A percentile compares a stretch with the other conserved stretches of the same genome.
Evolutionary conservation across 495 filamentous ascomycete species (phyloP).

Genomic region (Recurvomyces mirabilis): DNA sequence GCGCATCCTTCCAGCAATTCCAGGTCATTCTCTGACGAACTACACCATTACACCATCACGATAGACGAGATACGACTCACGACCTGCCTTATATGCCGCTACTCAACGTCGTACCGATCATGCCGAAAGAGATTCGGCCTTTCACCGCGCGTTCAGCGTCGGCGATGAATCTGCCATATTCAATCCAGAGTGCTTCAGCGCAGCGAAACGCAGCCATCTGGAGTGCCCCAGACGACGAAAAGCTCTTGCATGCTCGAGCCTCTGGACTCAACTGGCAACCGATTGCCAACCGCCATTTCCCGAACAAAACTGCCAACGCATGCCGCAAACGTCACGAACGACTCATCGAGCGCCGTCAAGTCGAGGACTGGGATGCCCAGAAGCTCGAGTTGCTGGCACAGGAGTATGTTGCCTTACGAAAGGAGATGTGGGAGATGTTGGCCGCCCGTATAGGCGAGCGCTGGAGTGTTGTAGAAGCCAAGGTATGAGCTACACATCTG

Average conservation of each 20-base stretch:
- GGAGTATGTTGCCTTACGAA: conserved; percentile 56
- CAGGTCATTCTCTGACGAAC: not conserved
- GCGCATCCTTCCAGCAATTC: too few relatives aligned
- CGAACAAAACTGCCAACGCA: conserved; percentile 61
- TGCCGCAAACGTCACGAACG: conserved; percentile 70
- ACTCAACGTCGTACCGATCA: conserved; percentile 10
- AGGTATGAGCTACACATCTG: conserved; percentile 40
- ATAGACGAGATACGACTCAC: conserved; percentile 8
- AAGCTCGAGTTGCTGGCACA: conserved; percentile 55
- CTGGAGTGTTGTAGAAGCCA: conserved; percentile 58
- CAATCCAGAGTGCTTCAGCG: conserved; percentile 7
- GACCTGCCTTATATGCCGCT: conserved; percentile 9
- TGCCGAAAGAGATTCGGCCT: conserved; percentile 20
- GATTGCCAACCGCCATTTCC: conserved; percentile 58
- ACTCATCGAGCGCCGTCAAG: conserved; percentile 51
- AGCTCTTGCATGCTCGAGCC: conserved; percentile 48
- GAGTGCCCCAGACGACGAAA: conserved; percentile 52
- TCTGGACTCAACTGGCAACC: conserved; percentile 60
- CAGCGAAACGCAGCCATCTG: conserved; percentile 34
- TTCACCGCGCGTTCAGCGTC: conserved; percentile 2
- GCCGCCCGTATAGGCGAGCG: conserved; percentile 53
- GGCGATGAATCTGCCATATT: conserved; percentile 6
- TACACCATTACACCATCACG: not conserved
- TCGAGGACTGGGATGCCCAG: conserved; percentile 55
- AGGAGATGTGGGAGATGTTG: conserved; percentile 60